These are phyloP conservation scores for Leishmania amazonensis DNA, from an alignment of 208 protist genomes.

Conservation along the genomic window DNA sequence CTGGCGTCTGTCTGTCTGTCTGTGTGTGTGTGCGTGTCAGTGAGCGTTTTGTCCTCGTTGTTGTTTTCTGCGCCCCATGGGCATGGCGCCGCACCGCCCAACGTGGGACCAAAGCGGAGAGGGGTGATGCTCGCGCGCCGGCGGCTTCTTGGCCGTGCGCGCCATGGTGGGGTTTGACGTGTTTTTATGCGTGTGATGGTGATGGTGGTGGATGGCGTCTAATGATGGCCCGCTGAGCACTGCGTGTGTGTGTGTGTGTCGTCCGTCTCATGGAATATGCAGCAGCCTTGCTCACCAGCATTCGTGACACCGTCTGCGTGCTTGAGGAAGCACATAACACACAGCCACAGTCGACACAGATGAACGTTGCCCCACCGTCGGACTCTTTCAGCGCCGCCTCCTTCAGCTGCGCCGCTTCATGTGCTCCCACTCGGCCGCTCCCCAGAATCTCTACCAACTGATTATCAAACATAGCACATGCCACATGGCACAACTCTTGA, in stretches of 20 bases:
- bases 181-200: too few species aligned
- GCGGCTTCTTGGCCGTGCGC: too few species aligned
- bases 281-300: neutral
- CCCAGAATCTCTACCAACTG: neutral
- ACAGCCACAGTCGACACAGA: neutral
- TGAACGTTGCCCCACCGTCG: neutral
- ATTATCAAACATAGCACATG: neutral
- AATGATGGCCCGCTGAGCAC: neutral
- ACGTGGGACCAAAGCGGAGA: neutral
- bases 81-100: neutral
- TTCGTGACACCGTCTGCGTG: neutral
- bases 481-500: neutral
- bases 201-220: neutral
- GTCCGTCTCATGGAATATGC: neutral
- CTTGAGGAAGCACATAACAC: neutral
- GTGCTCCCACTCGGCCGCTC: neutral
- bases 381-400: neutral
- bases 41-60: too few species aligned
- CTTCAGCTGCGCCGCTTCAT: neutral
- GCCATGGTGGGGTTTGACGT: too few species aligned
- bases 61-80: neutral
- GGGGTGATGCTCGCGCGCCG: neutral
- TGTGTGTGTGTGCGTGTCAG: neutral
- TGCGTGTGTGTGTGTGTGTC: slow-evolving; percentile 24
- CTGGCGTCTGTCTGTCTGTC: neutral